phyloP scores from a whole-genome alignment of 2,329 filamentous ascomycete species.

The Aspergillus sp. region DNA sequence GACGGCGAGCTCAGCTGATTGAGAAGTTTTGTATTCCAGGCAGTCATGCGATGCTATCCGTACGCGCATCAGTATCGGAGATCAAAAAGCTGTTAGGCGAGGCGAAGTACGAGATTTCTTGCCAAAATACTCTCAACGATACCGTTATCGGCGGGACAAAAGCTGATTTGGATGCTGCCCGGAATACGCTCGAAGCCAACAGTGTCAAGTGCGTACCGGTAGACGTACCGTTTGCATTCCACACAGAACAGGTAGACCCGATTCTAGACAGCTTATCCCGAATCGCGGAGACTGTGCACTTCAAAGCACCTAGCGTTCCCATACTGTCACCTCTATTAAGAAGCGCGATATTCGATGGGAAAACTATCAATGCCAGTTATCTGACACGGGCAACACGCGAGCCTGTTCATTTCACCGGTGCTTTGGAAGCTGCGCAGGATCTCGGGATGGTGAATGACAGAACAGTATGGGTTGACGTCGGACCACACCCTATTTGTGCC shows the following conservation, averaged over 20 bases:
- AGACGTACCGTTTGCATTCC: constrained; percentile 63
- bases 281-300: constrained; percentile 3
- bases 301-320: constrained; percentile 26
- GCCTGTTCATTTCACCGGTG: constrained; percentile 67
- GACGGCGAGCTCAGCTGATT: constrained; percentile 65
- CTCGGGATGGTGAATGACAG: constrained; percentile 56
- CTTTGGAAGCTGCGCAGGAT: constrained; percentile 59
- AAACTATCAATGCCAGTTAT: constrained; percentile 61
- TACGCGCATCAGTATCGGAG: constrained; percentile 41
- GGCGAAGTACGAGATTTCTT: constrained; percentile 56
- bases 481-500: constrained; percentile 70
- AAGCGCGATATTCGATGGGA: constrained; percentile 54
- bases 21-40: constrained; percentile 64
- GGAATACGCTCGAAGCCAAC: constrained; percentile 49
- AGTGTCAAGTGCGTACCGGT: constrained; percentile 63
- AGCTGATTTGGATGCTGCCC: constrained; percentile 58
- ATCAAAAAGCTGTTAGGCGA: constrained; percentile 40
- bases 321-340: constrained; percentile 70
- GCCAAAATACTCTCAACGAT: constrained; percentile 73
- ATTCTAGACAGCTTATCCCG: constrained; percentile 13
- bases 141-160: constrained; percentile 67
- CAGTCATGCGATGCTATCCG: constrained; percentile 68
- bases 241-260: constrained; percentile 21
- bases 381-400: constrained; percentile 65
- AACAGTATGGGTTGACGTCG: constrained; percentile 71